Base-by-base conservation (phyloP, 2,329 filamentous ascomycete genomes). In the Fusarium citri region DNA sequence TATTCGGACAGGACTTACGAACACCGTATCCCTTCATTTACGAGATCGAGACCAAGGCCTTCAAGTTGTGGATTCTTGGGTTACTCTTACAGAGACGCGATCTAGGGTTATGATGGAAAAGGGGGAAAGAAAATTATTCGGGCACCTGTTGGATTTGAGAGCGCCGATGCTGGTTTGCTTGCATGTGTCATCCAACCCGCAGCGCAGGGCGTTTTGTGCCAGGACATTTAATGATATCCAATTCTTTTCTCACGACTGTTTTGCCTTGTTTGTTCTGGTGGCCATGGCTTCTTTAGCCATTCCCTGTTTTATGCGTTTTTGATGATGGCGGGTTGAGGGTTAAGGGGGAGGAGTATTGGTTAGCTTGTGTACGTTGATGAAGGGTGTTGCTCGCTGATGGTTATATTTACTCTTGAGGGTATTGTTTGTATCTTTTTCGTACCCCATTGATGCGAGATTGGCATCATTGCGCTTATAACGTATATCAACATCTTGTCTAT, bases 211-310 rank as follows among this genome's bases (percentile, higher is more conserved):
- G 73, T 76, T 74, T 74, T 73, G 69, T 73, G 68, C 66, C 72
- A 73, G 73, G 76, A 71, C 66, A 71, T 75, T 76, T 77, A 75
- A 76, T 77, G 74, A 77, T 78, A 76, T 78, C 75, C 74, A 70
- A 50, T 69, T 72, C 66, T 71, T 69, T 73, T 66, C 45, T 48
- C 55, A 59, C 58, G 54, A 20, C 59, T 59, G 34, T 45, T 68
- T 68, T 67, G 47, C 14, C 55, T 41, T 37, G 30, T 40, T 48
- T 45, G 49, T 61, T 62, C 18, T 51, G 8, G 42, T 51, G 25
- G 50, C 3, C 20, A 25, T 28, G 47, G 55, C 18, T 66, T 45
- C 34, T 69, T 53, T 25, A 22, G 49, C 45, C 28, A 54, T 43
- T 64, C 20, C 34, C 34, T 68, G 50, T 64, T 41, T 23, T 45